These are phyloP conservation scores for Zangia roseola DNA, from an alignment of 768 basidiomycete genomes.

Conservation along the genomic window DNA sequence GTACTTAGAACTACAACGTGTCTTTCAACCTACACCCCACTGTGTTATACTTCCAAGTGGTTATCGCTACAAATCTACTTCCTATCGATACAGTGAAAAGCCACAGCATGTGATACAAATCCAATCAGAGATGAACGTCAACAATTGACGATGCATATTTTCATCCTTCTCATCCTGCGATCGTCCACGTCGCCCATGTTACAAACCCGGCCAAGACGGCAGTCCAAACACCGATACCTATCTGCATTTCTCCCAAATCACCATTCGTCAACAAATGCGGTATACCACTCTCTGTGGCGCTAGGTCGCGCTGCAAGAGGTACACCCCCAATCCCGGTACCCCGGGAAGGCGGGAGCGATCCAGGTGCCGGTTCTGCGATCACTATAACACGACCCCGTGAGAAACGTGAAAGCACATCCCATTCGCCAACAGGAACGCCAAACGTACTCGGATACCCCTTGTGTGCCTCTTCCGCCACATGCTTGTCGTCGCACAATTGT, in stretches of 20 bases:
- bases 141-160: neutral
- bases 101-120: neutral
- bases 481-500: conserved; percentile 35
- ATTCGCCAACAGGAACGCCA: neutral
- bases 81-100: conserved; percentile 3
- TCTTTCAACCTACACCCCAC: neutral
- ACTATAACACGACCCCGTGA: conserved; percentile 28
- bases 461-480: conserved; percentile 31
- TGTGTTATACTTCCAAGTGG: no score
- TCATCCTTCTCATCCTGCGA: conserved; percentile 8
- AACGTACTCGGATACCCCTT: conserved; percentile 30
- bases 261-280: conserved; percentile 12
- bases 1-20: neutral
- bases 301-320: conserved; percentile 25
- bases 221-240: conserved; percentile 20
- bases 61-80: conserved; percentile 9
- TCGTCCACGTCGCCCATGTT: conserved; percentile 22
- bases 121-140: neutral
- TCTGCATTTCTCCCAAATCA: conserved; percentile 9
- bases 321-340: conserved; percentile 30
- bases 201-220: conserved; percentile 7
- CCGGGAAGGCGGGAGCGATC: conserved; percentile 22
- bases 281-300: conserved; percentile 9
- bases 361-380: conserved; percentile 42
- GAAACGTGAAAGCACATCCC: neutral